phyloP scores from a whole-genome alignment of 805 yeast genomes.

The Yamadazyma takamatsuzukensis region DNA sequence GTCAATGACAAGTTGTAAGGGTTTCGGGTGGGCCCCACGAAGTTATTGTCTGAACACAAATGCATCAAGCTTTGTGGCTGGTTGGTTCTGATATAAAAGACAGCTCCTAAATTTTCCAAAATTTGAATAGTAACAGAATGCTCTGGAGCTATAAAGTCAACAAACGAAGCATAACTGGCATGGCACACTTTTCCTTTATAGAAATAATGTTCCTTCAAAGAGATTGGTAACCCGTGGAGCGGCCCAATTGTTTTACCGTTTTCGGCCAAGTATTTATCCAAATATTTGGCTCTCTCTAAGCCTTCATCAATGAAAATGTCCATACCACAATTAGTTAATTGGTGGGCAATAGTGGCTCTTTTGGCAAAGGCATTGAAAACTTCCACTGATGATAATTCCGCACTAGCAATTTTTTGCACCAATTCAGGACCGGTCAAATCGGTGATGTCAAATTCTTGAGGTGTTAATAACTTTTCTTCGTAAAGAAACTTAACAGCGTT shows the following conservation, averaged over 20 bases:
- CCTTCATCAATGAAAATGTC: slow-evolving; percentile 56
- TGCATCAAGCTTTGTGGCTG: slow-evolving; percentile 45
- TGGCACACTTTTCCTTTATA: slow-evolving; percentile 34
- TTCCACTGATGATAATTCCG: slow-evolving; percentile 30
- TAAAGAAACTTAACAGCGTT: slow-evolving; percentile 34
- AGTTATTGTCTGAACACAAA: slow-evolving; percentile 38
- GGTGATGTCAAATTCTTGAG: slow-evolving; percentile 34
- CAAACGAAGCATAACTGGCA: slow-evolving; percentile 35
- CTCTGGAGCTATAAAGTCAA: slow-evolving; percentile 24
- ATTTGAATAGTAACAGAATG: slow-evolving; percentile 30
- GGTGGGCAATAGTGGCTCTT: slow-evolving; percentile 42
- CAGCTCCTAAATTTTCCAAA: slow-evolving; percentile 39
- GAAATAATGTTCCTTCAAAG: slow-evolving; percentile 50
- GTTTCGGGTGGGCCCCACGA: slow-evolving; percentile 30
- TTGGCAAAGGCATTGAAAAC: slow-evolving; percentile 42
- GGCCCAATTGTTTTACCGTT: slow-evolving; percentile 55
- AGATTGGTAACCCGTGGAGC: slow-evolving; percentile 63
- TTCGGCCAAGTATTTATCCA: slow-evolving; percentile 47
- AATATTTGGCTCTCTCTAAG: slow-evolving; percentile 47
- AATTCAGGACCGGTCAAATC: slow-evolving; percentile 30
- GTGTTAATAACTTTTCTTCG: slow-evolving; percentile 30
- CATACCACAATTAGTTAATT: slow-evolving; percentile 41
- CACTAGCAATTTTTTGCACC: slow-evolving; percentile 26
- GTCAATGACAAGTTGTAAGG: slow-evolving; percentile 37
- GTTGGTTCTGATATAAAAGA: slow-evolving; percentile 39